Conservation (phyloP, 345 rosid species). For the Aegle marmelos region DNA sequence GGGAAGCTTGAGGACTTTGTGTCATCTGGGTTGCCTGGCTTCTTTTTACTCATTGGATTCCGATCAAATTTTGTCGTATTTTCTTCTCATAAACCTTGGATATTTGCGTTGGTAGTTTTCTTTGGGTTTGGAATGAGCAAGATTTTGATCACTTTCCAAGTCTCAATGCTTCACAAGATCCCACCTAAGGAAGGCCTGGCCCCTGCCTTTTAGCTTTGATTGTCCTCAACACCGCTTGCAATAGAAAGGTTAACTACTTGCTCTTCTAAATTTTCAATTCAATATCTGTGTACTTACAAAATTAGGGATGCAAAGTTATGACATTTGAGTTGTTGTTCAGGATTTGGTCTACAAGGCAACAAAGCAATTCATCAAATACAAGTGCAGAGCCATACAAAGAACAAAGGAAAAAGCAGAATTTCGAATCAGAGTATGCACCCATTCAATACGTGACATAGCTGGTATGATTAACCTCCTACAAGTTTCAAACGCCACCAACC, state of each 20-base stretch:
- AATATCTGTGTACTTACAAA: too few relatives aligned
- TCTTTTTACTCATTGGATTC: slow-evolving; percentile 43
- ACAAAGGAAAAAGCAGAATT: slow-evolving; percentile 33
- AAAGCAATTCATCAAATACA: slow-evolving; percentile 24
- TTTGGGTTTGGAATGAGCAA: slow-evolving; percentile 24
- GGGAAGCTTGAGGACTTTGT: slow-evolving; percentile 46
- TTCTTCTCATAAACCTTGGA: background rate
- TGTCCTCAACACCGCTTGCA: slow-evolving; percentile 45
- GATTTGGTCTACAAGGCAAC: slow-evolving; percentile 37
- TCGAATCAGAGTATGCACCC: slow-evolving; percentile 38
- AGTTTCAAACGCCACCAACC: slow-evolving; percentile 36
- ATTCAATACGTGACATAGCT: slow-evolving; percentile 25
- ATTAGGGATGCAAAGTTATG: too few relatives aligned
- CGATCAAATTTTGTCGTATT: slow-evolving; percentile 24
- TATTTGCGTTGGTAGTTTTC: slow-evolving; percentile 13
- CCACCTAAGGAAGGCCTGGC: slow-evolving; percentile 37
- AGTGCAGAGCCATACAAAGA: slow-evolving; percentile 37
- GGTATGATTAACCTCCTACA: slow-evolving; percentile 45
- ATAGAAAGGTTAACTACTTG: slow-evolving; percentile 26
- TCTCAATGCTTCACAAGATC: slow-evolving; percentile 26
- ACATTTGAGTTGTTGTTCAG: slow-evolving; percentile 16
- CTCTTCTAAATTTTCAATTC: background rate
- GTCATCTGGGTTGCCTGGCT: slow-evolving; percentile 46
- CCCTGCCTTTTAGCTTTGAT: slow-evolving; percentile 47
- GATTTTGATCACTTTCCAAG: slow-evolving; percentile 34